Base-by-base conservation (phyloP, 371 early-diverging fungal genomes). In the Mucor plumbeus region DNA sequence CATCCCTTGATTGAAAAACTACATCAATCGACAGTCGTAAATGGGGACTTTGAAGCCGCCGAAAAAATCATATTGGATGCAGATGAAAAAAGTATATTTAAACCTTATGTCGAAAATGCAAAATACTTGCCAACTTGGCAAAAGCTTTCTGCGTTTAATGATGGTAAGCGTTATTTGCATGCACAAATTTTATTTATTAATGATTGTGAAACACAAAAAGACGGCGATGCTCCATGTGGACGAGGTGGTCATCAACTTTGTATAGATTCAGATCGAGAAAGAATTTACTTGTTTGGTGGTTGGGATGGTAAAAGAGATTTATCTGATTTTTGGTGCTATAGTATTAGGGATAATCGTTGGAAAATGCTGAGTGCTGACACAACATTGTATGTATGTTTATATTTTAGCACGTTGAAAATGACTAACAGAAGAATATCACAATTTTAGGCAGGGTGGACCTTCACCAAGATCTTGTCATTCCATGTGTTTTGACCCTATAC, bases 241-340 rank as follows among this genome's bases (percentile, higher is more conserved):
- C 83, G 99, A 58, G 99, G 99, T 34, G 99, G 98, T 0, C 99
- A 99, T 81, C 98, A 98, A 76, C 94, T 98, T 95, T 94, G 94
- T 67, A 87, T 96, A 31, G 97, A 97, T 65, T 76, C 82, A 11
- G 85, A 89, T 53, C 73, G 75, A 1, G 89, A 93, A 33, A 76
- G 78, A 13, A 90, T 96, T 3, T 99, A 96, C 76, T 70, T 99
- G 40, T 88, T 94, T 75, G 99, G 99, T 14, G 99, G 99, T 7
- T 99, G 98, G 98, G 92, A 97, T 84, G 99, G 99, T 5, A 70
- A 82, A 14, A 76, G 84, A 39, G 96, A 98, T 62, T 74, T 98
- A 35, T 83, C 89, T n/a, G 99, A 99, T 76, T 91, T 99, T 65
- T 99, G 99, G 99, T 81, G 78, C 43, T 94, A 82, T 62, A 78